Percentiles rank a stretch among this genome's conserved stretches.
These are phyloP conservation scores for Dryadomyces sulphureus DNA, from an alignment of 2,329 filamentous ascomycete species.

Conservation along the genomic window DNA sequence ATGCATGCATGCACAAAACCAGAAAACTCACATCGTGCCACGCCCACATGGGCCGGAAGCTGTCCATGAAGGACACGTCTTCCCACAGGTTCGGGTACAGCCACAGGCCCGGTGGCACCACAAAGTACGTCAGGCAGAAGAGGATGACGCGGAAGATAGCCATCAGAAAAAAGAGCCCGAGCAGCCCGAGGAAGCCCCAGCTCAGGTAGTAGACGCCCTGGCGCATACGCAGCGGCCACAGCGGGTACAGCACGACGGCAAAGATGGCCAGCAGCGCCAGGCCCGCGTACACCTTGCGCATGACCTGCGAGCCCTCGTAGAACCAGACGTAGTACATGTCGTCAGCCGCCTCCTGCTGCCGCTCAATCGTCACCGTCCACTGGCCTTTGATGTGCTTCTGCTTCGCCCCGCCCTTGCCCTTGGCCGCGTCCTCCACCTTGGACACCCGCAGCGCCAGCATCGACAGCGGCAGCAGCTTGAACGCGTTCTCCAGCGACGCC, in stretches of 20 bases:
- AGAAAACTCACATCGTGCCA: slow-evolving; percentile 73
- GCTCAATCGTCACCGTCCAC: slow-evolving; percentile 91
- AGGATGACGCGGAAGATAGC: slow-evolving; percentile 91
- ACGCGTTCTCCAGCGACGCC: slow-evolving; percentile 71
- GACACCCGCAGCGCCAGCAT: slow-evolving; percentile 82
- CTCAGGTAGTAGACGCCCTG: slow-evolving; percentile 95
- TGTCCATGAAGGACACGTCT: slow-evolving; percentile 96
- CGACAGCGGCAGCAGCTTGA: slow-evolving; percentile 89
- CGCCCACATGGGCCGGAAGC: slow-evolving; percentile 89
- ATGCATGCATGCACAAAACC: background rate
- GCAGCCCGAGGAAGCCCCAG: slow-evolving; percentile 79
- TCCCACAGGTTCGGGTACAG: slow-evolving; percentile 96
- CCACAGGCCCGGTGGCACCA: slow-evolving; percentile 79
- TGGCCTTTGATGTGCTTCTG: slow-evolving; percentile 86
- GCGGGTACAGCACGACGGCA: slow-evolving; percentile 80
- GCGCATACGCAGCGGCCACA: slow-evolving; percentile 85
- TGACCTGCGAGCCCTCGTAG: slow-evolving; percentile 87
- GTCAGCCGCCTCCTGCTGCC: slow-evolving; percentile 78
- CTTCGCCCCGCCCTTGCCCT: slow-evolving; percentile 23
- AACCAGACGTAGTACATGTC: slow-evolving; percentile 95
- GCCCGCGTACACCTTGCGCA: slow-evolving; percentile 79
- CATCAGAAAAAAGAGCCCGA: slow-evolving; percentile 94
- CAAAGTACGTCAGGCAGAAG: slow-evolving; percentile 85
- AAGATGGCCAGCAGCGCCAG: slow-evolving; percentile 76
- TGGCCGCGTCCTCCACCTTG: slow-evolving; percentile 51